Evolutionary conservation across 768 basidiomycete genomes (phyloP), one percentile per base, ranked within the genome.

Genomic region (Guyanaporus albipodus): DNA sequence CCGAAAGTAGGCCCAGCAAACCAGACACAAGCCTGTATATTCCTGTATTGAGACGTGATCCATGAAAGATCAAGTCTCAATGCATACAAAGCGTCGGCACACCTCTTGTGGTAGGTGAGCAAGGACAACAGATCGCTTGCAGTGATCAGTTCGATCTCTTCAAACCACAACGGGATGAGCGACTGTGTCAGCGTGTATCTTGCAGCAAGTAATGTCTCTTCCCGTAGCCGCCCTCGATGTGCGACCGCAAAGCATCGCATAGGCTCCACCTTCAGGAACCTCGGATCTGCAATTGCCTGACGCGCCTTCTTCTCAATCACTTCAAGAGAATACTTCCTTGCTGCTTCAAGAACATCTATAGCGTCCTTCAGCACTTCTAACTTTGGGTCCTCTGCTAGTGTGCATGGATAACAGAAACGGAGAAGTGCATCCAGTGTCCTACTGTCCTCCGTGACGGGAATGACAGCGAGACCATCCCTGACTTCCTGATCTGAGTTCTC

Each of bases 211-310:
- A 50, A 19, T 0, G 60, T 60, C 33, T 64, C 58, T 6, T 56
- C 46, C 21, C 40, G 49, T 14, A 62, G 34, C 5, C 41, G 36
- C 29, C 59, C 63, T 8, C 52, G 59, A 18, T 50, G 54, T 4
- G 69, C 64, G 11, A 70, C 57, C 5, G 62, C 67, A 42, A 67
- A 72, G 8, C 61, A 59, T 4, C 59, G 53, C 1, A 72, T n/a
- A 6, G 68, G 50, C 6, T 61, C 58, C 1, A 18, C 46, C 3
- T 61, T 46, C 6, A 60, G 34, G 12, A 56, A 36, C 7, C 46
- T 27, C 1, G 63, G 56, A 35, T 46, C 45, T 8, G 43, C 42
- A 14, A 70, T 44, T 10, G 57, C 49, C 15, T 59, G 51, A 5
- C 49, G 50, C 18, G 58, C 46, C 11, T 38, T 59, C 26, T 14